Evolutionary conservation across 1,139 yeast genomes (phyloP).

Genomic region (Waltiozyma solani): DNA sequence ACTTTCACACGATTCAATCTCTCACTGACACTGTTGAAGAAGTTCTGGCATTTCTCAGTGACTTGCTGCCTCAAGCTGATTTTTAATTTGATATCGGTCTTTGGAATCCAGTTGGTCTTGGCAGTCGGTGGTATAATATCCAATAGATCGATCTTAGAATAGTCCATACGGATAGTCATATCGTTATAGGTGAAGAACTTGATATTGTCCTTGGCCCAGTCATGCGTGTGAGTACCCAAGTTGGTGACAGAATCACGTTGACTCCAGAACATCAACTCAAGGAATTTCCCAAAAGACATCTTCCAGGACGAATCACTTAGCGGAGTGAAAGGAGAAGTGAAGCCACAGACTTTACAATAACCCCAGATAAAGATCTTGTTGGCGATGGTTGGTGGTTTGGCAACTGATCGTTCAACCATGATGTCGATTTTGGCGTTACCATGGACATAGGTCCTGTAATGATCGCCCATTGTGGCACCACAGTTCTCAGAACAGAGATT

Average conservation of each 20-base stretch:
- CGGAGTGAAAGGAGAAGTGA: constrained; percentile 70
- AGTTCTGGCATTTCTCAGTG: constrained; percentile 39
- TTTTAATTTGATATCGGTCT: constrained; percentile 60
- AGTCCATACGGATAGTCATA: constrained; percentile 70
- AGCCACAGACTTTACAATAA: constrained; percentile 71
- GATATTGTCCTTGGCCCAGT: constrained; percentile 69
- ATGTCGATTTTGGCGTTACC: constrained; percentile 79
- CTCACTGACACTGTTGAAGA: constrained; percentile 66
- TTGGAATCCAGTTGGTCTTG: constrained; percentile 62
- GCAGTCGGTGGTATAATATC: constrained; percentile 76
- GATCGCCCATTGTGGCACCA: constrained; percentile 61
- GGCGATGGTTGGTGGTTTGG: constrained; percentile 49
- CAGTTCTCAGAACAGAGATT: constrained; percentile 75
- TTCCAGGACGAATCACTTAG: constrained; percentile 88
- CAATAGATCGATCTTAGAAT: constrained; percentile 60
- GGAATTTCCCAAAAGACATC: constrained; percentile 84
- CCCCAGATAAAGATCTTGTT: constrained; percentile 88
- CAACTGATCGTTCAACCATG: constrained; percentile 50
- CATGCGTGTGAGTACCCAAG: constrained; percentile 62
- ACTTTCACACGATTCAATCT: constrained; percentile 72
- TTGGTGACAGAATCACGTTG: constrained; percentile 29
- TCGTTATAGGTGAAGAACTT: constrained; percentile 81
- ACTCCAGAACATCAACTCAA: constrained; percentile 84
- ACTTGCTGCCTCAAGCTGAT: constrained; percentile 51
- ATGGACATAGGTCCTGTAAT: constrained; percentile 82